Evolutionary conservation across 78 protist genomes (phyloP), one percentile per base, ranked within the genome.

Genomic region (Dictyostelium brefeldianum): DNA sequence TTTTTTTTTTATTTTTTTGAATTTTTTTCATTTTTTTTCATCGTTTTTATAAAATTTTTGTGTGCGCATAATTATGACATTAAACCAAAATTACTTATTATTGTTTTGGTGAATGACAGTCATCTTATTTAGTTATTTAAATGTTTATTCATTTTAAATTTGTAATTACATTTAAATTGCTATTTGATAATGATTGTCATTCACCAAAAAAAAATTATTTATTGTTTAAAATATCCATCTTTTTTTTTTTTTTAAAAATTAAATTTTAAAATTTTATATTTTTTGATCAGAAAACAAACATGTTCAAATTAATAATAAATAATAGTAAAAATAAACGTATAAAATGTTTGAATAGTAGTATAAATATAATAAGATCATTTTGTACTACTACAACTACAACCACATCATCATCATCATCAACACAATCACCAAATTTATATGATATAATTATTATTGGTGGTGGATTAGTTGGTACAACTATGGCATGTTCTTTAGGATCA

Each of bases 401-500:
- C 43, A 36, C 43, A 36, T 36, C 43, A 36, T 36, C 43, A 36
- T 36, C 43, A 36, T 36, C 43, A 36, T 36, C 43, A 36, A 3
- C 43, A 36, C 2, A 1, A 36, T 36, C 43, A 36, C 2, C 43
- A 36, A 3, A n/a, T n/a, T n/a, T n/a, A n/a, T 87, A 87, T 77
- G 84, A 87, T 87, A 41, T 77, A 57, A 75, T 87, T 6, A 87
- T 87, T 54, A 75, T 87, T 22, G 93, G 93, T 36, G 93, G 93
- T 48, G 93, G 93, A 10, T 65, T 87, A 46, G 93, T 87, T 29
- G 93, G 93, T 5, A 31, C 80, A 5, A 20, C 79, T 7, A 87
- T 87, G 93, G 93, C 93, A 27, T 87, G 93, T 51, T 17, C 93
- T 6, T 47, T 87, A 18, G 93, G 93, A 17, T 27, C 48, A 5